Evolutionary conservation across 306 rosid genomes (phyloP).

Genomic region (Oxytropis ochrocephala): DNA sequence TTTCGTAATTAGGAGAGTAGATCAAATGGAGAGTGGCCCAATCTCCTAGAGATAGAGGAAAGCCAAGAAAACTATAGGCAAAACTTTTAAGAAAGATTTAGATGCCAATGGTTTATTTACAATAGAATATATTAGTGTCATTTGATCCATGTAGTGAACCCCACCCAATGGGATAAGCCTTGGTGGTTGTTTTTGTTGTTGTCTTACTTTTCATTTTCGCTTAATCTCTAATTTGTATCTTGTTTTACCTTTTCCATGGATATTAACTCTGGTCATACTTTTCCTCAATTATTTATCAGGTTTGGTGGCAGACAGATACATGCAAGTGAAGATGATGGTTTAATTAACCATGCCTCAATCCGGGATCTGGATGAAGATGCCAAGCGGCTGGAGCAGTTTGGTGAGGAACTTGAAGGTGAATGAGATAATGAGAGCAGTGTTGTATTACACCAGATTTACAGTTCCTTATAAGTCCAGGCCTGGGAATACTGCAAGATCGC

Average conservation of each 20-base stretch:
- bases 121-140: too few species aligned
- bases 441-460: not conserved
- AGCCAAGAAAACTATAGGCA: too few species aligned
- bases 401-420: conserved; percentile 88
- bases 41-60: too few species aligned
- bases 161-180: too few species aligned
- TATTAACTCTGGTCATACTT: not conserved
- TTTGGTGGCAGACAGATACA: conserved; percentile 90
- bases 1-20: too few species aligned
- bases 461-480: not conserved
- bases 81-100: too few species aligned
- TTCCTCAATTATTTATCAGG: conserved; percentile 37
- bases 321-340: conserved; percentile 86
- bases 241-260: not conserved
- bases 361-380: conserved; percentile 75
- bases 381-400: conserved; percentile 72
- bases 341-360: conserved; percentile 58
- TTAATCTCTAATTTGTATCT: not conserved
- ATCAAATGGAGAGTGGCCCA: too few species aligned
- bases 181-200: too few species aligned
- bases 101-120: too few species aligned
- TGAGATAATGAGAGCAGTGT: conserved; percentile 4
- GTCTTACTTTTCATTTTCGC: not conserved
- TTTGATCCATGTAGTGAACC: too few species aligned
- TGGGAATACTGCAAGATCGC: conserved; percentile 5